phyloP scores from a whole-genome alignment of 768 basidiomycete species.

The Austroboletus eburneus region DNA sequence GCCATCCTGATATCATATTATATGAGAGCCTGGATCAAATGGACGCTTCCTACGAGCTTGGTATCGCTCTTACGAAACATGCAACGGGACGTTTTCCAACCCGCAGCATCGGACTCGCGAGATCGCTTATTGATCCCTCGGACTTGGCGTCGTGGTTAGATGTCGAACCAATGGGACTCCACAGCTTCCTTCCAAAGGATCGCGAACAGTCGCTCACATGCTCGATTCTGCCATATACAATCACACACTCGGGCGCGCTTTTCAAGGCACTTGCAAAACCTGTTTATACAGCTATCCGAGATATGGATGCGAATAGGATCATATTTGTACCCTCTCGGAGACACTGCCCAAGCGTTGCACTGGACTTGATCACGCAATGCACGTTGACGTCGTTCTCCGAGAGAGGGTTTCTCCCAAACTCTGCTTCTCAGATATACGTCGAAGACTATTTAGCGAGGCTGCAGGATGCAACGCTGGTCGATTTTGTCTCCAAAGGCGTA shows the following conservation, averaged over 20 bases:
- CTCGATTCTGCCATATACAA: conserved; percentile 73
- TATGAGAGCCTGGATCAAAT: conserved; percentile 86
- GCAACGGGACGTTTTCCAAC: conserved; percentile 57
- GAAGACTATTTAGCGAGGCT: conserved; percentile 57
- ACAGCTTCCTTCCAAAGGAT: conserved; percentile 77
- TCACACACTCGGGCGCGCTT: conserved; percentile 80
- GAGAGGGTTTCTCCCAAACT: conserved; percentile 60
- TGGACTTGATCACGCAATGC: conserved; percentile 85
- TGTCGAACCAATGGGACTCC: conserved; percentile 57
- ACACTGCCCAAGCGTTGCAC: conserved; percentile 70
- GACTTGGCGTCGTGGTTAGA: conserved; percentile 84
- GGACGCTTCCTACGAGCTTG: conserved; percentile 77
- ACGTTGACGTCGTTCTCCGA: conserved; percentile 69
- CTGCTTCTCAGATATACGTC: conserved; percentile 48
- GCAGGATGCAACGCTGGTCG: conserved; percentile 56
- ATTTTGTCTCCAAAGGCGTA: conserved; percentile 80
- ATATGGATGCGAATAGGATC: conserved; percentile 47
- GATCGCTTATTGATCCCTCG: conserved; percentile 74
- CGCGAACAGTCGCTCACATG: conserved; percentile 75
- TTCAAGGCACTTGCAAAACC: conserved; percentile 93
- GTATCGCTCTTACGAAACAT: conserved; percentile 66
- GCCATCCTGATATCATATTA: conserved; percentile 60
- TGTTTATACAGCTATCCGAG: conserved; percentile 68
- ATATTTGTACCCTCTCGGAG: conserved; percentile 85
- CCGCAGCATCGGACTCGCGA: conserved; percentile 73